phyloP scores from a whole-genome alignment of 768 basidiomycete species.

The Favolaschia claudopus region DNA sequence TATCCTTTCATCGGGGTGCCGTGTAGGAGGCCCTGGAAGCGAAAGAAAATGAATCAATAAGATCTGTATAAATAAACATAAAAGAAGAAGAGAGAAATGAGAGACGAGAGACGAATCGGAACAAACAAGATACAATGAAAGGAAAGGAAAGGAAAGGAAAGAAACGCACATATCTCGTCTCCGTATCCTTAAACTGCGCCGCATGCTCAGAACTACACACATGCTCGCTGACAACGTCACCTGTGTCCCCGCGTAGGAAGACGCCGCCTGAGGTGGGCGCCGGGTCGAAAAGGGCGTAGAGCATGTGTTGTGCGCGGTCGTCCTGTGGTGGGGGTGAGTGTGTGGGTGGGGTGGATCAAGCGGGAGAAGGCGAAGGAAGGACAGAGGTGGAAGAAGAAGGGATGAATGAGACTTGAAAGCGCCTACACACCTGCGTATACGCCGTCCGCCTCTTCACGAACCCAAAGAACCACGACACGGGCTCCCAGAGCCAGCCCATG shows the following conservation, averaged over 20 bases:
- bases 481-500: neutral
- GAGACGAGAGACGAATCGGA: too few relatives aligned
- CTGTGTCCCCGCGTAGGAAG: neutral
- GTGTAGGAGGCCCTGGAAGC: conserved; percentile 1
- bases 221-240: neutral
- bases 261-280: conserved; percentile 6
- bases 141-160: too few relatives aligned
- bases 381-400: neutral
- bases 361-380: neutral
- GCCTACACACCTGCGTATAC: neutral
- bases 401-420: too few relatives aligned
- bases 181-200: too few relatives aligned
- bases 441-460: neutral
- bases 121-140: too few relatives aligned
- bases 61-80: neutral
- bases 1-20: conserved; percentile 18
- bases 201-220: neutral
- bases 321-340: conserved; percentile 11
- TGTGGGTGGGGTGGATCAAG: too few relatives aligned
- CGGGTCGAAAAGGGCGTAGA: conserved; percentile 5
- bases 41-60: too few relatives aligned
- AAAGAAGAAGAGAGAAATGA: neutral
- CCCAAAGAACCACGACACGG: neutral
- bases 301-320: conserved; percentile 16
- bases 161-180: too few relatives aligned